Percentiles rank a stretch among this genome's conserved stretches.
Evolutionary conservation across 768 basidiomycete genomes (phyloP).

Genomic region (Daedaleopsis sinensis): DNA sequence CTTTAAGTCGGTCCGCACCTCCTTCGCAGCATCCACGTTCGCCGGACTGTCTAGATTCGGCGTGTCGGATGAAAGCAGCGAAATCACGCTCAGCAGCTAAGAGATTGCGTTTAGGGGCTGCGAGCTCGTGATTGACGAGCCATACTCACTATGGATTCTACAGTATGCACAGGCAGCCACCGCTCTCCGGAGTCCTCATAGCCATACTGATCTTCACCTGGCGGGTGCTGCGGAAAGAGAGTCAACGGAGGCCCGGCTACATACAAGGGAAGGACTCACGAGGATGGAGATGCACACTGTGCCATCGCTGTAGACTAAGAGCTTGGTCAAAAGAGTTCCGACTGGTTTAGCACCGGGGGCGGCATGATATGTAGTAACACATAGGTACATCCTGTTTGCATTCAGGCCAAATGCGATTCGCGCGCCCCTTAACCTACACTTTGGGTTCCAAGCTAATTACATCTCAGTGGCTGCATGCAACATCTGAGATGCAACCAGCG

Average conservation of each 20-base stretch:
- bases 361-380: too few relatives aligned
- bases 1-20: constrained; percentile 66
- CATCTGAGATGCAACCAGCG: too few relatives aligned
- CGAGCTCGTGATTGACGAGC: not conserved
- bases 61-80: constrained; percentile 87
- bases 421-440: too few relatives aligned
- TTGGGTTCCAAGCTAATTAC: too few relatives aligned
- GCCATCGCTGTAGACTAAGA: constrained; percentile 87
- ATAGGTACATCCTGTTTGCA: too few relatives aligned
- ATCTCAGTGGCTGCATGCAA: too few relatives aligned
- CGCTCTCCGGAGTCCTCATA: constrained; percentile 97
- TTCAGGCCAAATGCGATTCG: too few relatives aligned
- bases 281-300: constrained; percentile 96
- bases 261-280: constrained; percentile 42
- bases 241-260: not conserved
- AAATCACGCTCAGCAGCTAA: constrained; percentile 95
- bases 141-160: constrained; percentile 86
- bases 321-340: constrained; percentile 11
- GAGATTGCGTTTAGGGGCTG: constrained; percentile 4
- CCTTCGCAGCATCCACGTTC: constrained; percentile 94
- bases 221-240: constrained; percentile 68
- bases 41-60: constrained; percentile 94
- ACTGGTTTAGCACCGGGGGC: too few relatives aligned
- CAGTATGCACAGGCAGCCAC: constrained; percentile 97
- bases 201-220: constrained; percentile 95